These are phyloP conservation scores for Cyclospora cayetanensis DNA, from an alignment of 169 alveolate genomes.

Conservation along the genomic window DNA sequence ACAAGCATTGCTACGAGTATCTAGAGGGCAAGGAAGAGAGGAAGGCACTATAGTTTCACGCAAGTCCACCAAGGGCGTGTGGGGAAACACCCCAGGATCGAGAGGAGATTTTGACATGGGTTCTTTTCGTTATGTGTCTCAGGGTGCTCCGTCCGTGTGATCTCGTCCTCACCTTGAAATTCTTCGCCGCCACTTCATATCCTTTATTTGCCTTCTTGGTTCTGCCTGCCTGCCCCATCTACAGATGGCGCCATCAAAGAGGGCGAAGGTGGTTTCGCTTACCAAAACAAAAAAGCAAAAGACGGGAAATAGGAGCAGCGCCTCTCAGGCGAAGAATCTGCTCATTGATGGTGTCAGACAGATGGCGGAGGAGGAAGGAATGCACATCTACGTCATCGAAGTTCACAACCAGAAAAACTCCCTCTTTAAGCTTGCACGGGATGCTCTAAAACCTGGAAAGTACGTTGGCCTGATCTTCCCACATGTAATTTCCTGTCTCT, in stretches of 20 bases:
- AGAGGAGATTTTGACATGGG: too few species aligned
- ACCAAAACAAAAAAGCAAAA: slow-evolving; percentile 39
- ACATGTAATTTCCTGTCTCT: too few species aligned
- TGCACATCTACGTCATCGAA: slow-evolving; percentile 53
- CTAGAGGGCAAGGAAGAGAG: too few species aligned
- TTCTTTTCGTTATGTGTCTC: too few species aligned
- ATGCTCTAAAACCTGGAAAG: slow-evolving; percentile 44
- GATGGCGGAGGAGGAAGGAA: slow-evolving; percentile 26
- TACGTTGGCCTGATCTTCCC: background rate
- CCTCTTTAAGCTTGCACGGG: slow-evolving; percentile 15
- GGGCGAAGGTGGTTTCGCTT: slow-evolving; percentile 11
- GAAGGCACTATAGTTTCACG: too few species aligned
- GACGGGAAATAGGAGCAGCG: background rate
- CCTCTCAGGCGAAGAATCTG: slow-evolving; percentile 2
- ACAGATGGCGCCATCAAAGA: slow-evolving; percentile 64
- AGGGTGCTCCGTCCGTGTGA: too few species aligned
- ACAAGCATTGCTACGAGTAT: too few species aligned
- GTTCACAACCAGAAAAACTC: slow-evolving; percentile 51
- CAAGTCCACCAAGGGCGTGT: too few species aligned
- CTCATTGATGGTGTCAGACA: background rate
- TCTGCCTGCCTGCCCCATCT: background rate
- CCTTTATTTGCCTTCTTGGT: background rate
- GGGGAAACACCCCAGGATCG: too few species aligned
- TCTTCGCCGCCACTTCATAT: too few species aligned
- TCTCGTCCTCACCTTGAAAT: too few species aligned